Percentiles rank a stretch among this genome's conserved stretches.
These are phyloP conservation scores for Globisporangium okanoganense DNA, from an alignment of 352 stramenopile species.

Conservation along the genomic window DNA sequence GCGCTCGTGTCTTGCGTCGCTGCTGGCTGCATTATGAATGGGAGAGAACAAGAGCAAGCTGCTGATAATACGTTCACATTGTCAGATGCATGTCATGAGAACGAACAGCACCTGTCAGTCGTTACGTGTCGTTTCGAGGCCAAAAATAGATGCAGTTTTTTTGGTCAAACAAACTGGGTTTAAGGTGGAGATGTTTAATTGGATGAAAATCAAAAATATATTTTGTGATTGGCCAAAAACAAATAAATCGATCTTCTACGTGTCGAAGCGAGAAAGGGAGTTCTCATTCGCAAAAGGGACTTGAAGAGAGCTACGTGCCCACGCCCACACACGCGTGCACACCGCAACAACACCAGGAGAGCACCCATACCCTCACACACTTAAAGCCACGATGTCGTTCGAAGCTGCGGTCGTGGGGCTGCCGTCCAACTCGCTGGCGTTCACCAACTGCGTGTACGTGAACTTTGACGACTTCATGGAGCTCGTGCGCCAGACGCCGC, in stretches of 20 bases:
- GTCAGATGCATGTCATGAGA: background rate
- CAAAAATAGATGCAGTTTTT: background rate
- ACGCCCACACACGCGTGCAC: background rate
- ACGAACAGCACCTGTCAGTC: background rate
- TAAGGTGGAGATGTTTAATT: conserved; percentile 3
- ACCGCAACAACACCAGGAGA: background rate
- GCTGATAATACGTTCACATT: background rate
- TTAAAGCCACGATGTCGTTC: conserved; percentile 38
- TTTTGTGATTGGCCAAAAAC: conserved; percentile 5
- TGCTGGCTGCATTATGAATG: background rate
- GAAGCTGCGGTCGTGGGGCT: conserved; percentile 60
- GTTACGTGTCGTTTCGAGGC: background rate
- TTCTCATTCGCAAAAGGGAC: background rate
- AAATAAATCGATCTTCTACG: conserved; percentile 6
- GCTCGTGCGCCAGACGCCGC: conserved; percentile 58
- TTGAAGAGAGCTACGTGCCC: background rate
- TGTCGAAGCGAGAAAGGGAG: conserved; percentile 1
- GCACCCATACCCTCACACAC: background rate
- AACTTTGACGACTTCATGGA: conserved; percentile 70
- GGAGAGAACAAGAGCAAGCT: background rate
- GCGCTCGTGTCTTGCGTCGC: background rate
- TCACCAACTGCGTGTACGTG: conserved; percentile 83
- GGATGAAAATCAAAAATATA: background rate
- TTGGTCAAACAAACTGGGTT: background rate
- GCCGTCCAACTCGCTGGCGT: conserved; percentile 73